Evolutionary conservation across 2,329 filamentous ascomycete species (phyloP).

Genomic region (Xylaria sp.): DNA sequence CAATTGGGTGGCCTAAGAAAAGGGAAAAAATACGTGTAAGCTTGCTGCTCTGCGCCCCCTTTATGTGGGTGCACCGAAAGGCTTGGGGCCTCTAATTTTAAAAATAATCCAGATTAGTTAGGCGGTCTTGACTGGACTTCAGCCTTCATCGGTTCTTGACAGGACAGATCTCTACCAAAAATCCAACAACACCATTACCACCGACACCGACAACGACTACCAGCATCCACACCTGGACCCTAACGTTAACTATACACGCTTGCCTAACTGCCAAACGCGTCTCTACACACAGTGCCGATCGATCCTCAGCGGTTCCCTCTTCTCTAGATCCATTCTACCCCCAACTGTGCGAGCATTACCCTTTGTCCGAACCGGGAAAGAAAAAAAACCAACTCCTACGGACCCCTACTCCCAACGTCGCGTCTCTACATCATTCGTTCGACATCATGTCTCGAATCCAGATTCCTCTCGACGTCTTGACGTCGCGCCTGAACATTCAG

Average conservation of each 20-base stretch:
- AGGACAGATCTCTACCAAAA: constrained; percentile 17
- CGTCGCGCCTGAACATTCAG: constrained; percentile 82
- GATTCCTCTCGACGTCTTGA: constrained; percentile 89
- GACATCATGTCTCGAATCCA: constrained; percentile 79
- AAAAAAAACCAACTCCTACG: too few relatives aligned
- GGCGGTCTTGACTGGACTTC: constrained; percentile 8
- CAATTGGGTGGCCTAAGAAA: constrained; percentile 19
- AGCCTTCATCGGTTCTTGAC: constrained; percentile 6
- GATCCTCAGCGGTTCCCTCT: too few relatives aligned
- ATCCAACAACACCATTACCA: too few relatives aligned
- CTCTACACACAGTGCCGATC: too few relatives aligned
- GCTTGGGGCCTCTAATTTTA: constrained; percentile 23
- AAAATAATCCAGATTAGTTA: not conserved
- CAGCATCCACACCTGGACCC: too few relatives aligned
- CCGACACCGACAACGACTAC: too few relatives aligned
- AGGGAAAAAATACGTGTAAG: constrained; percentile 17
- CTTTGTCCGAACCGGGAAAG: too few relatives aligned
- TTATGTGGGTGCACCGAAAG: constrained; percentile 21
- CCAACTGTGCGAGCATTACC: too few relatives aligned
- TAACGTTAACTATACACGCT: too few relatives aligned
- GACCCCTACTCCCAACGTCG: constrained; percentile 4
- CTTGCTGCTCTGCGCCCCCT: constrained; percentile 22
- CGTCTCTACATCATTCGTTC: constrained; percentile 1
- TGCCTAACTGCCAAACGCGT: too few relatives aligned
- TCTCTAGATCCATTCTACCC: too few relatives aligned